Evolutionary conservation across 306 rosid species (phyloP).

Genomic region (Castanea mollissima): DNA sequence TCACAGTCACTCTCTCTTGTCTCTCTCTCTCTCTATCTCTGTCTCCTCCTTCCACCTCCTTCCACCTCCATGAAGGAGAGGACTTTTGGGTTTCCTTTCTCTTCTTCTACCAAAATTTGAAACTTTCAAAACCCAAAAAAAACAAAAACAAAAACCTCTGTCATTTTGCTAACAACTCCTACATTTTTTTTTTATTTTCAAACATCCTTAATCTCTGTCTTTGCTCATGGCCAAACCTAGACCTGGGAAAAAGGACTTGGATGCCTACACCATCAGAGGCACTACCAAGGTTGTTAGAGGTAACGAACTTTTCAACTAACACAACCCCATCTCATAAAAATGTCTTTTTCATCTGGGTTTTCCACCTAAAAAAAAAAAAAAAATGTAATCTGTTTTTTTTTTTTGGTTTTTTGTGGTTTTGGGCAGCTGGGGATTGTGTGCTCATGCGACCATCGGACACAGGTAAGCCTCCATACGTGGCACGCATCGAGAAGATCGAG

Average conservation of each 20-base stretch:
- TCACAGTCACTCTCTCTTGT: conserved; percentile 37
- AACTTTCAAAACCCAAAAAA: not conserved
- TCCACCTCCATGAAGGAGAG: conserved; percentile 21
- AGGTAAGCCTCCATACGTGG: conserved; percentile 75
- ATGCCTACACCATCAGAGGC: conserved; percentile 81
- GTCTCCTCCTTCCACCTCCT: not conserved
- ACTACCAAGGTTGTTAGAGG: conserved; percentile 90
- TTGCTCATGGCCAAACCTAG: conserved; percentile 75
- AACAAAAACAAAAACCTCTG: not conserved
- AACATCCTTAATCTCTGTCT: not conserved
- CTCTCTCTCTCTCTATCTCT: no score
- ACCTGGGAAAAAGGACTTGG: conserved; percentile 67
- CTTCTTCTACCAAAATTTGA: conserved; percentile 15
- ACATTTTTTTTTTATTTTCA: conserved; percentile 19
- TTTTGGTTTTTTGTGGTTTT: conserved; percentile 14
- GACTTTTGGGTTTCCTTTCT: conserved; percentile 22
- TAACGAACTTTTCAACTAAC: conserved; percentile 11
- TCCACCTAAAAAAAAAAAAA: not conserved
- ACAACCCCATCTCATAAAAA: not conserved
- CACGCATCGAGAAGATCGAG: conserved; percentile 79
- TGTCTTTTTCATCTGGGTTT: not conserved
- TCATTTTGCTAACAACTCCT: conserved; percentile 1
- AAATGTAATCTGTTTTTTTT: conserved; percentile 9
- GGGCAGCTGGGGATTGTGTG: conserved; percentile 62
- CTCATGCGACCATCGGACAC: conserved; percentile 84